A percentile compares a stretch with the other conserved stretches of the same genome.
Conservation (phyloP, 345 rosid species). For the Brassica carinata region DNA sequence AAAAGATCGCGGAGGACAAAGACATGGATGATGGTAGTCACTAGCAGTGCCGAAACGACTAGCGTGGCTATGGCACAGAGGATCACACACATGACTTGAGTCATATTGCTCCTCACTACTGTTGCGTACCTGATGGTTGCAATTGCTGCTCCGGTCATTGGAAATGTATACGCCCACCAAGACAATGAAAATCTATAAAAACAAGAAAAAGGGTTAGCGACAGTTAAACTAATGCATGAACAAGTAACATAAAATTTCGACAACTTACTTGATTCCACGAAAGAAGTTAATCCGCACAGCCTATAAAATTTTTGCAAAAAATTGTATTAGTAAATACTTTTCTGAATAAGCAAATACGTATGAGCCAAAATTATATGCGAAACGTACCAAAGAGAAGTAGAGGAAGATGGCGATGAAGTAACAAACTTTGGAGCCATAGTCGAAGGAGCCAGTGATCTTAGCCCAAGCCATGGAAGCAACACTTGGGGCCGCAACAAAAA, state of each 20-base stretch:
- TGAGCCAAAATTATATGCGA: neutral
- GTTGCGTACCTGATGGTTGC: conserved; percentile 70
- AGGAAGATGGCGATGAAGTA: conserved; percentile 82
- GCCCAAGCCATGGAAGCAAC: conserved; percentile 94
- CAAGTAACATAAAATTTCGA: neutral
- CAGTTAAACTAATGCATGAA: neutral
- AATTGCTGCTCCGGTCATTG: conserved; percentile 79
- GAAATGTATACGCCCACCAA: conserved; percentile 98
- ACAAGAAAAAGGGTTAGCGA: neutral
- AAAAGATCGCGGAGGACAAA: conserved; percentile 59
- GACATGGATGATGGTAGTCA: conserved; percentile 57
- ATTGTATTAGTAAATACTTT: conserved; percentile 1
- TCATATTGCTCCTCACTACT: conserved; percentile 49
- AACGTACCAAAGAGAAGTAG: conserved; percentile 67
- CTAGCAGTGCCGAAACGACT: conserved; percentile 54
- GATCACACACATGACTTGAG: conserved; percentile 50
- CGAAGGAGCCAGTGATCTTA: conserved; percentile 71
- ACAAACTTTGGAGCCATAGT: conserved; percentile 66
- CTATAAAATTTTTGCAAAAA: conserved; percentile 24
- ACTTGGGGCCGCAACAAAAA: conserved; percentile 88
- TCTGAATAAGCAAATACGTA: neutral
- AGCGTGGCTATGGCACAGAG: conserved; percentile 56
- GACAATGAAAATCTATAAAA: conserved; percentile 73
- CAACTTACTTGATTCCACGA: conserved; percentile 68
- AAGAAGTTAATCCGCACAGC: conserved; percentile 74